Evolutionary conservation across 305 asterid species (phyloP).

Genomic region (Plantago coronopus): DNA sequence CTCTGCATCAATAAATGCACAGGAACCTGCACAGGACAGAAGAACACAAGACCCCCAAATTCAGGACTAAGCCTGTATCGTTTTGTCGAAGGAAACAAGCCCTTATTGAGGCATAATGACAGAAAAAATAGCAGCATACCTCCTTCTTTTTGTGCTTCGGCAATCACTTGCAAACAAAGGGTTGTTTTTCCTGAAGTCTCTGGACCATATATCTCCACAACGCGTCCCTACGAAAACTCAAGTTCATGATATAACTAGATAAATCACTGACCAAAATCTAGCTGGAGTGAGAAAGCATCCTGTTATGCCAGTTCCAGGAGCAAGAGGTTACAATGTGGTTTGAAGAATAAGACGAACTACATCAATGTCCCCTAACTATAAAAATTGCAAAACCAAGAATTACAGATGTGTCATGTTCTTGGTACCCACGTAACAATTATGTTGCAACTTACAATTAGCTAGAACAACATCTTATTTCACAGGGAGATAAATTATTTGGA

Average conservation of each 20-base stretch:
- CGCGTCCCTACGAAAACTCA: slow-evolving; percentile 49
- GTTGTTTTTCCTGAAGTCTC: slow-evolving; percentile 77
- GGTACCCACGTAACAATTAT: background rate
- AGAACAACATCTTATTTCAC: background rate
- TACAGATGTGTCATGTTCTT: background rate
- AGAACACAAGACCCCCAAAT: slow-evolving; percentile 4
- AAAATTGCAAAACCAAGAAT: background rate
- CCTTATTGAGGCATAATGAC: background rate
- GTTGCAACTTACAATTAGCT: background rate
- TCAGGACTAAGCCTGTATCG: background rate
- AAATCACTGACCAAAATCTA: background rate
- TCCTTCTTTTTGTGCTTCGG: slow-evolving; percentile 71
- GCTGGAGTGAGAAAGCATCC: background rate
- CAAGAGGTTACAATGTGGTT: background rate
- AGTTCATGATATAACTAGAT: slow-evolving; percentile 6
- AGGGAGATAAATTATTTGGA: background rate
- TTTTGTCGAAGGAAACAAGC: background rate
- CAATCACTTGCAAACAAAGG: slow-evolving; percentile 63
- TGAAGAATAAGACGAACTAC: background rate
- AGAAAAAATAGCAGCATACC: slow-evolving; percentile 26
- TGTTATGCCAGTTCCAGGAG: background rate
- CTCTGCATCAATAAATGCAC: slow-evolving; percentile 97
- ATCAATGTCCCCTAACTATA: background rate
- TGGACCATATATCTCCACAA: slow-evolving; percentile 71
- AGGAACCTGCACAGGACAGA: slow-evolving; percentile 45